phyloP scores from a whole-genome alignment of 1,139 yeast genomes.

The Nakaseomyces uthaithaninus region DNA sequence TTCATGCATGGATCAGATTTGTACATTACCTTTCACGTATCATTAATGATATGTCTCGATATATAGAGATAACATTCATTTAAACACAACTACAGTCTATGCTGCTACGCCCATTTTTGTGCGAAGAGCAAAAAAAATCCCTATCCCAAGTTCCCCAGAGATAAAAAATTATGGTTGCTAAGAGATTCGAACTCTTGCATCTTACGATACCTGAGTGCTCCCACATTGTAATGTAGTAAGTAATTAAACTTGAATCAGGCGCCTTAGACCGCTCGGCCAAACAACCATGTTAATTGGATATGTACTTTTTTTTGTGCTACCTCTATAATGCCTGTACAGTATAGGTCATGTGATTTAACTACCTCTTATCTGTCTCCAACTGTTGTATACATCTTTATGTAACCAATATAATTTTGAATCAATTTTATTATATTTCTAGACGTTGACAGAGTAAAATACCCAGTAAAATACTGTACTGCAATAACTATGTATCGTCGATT shows the following conservation, averaged over 20 bases:
- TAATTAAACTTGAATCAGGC: slow-evolving; percentile 25
- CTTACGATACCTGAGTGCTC: slow-evolving; percentile 29
- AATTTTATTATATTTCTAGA: not conserved
- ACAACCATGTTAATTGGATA: slow-evolving; percentile 19
- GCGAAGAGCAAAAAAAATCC: not conserved
- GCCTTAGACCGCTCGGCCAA: slow-evolving; percentile 31
- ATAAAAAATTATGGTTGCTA: slow-evolving; percentile 19
- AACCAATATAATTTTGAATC: too few species aligned
- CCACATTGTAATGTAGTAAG: slow-evolving; percentile 14
- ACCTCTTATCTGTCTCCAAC: too few species aligned
- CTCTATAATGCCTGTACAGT: too few species aligned
- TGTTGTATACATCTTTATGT: too few species aligned
- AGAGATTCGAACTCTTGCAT: slow-evolving; percentile 29
- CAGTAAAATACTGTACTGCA: too few species aligned
- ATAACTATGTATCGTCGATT: too few species aligned
- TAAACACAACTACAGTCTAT: slow-evolving; percentile 23
- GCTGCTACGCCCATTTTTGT: not conserved
- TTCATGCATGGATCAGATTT: not conserved
- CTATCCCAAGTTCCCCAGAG: too few species aligned
- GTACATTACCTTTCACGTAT: not conserved
- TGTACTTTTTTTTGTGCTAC: too few species aligned
- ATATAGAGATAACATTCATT: slow-evolving; percentile 18
- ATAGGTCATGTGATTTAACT: too few species aligned
- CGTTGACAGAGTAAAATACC: too few species aligned
- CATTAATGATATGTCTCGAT: not conserved